Conservation (phyloP, 192 early-diverging fungal species). For the Hyaloraphidium curvatum region DNA sequence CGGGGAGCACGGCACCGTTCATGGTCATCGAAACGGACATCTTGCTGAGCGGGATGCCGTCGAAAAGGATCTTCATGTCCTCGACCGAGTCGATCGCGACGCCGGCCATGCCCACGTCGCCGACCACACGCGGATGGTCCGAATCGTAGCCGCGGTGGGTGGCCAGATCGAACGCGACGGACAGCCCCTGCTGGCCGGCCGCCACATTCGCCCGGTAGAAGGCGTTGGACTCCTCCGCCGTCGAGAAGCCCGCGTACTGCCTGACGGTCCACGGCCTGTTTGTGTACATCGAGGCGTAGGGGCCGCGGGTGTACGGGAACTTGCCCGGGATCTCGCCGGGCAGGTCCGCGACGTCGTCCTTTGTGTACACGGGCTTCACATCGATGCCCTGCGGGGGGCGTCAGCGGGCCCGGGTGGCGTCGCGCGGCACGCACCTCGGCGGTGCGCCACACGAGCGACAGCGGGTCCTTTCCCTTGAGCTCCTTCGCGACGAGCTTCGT, state of each 20-base stretch:
- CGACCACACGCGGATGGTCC: conserved; percentile 72
- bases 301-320: conserved; percentile 73
- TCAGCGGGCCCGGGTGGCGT: neutral
- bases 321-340: conserved; percentile 57
- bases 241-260: conserved; percentile 81
- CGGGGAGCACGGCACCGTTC: conserved; percentile 84
- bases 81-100: conserved; percentile 83
- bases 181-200: conserved; percentile 73
- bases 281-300: conserved; percentile 70
- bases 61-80: conserved; percentile 72
- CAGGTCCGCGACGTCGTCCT: conserved; percentile 35
- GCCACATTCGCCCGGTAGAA: conserved; percentile 77
- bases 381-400: conserved; percentile 33
- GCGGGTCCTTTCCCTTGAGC: conserved; percentile 70
- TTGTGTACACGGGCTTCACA: conserved; percentile 74
- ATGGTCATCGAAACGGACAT: conserved; percentile 90
- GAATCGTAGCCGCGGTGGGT: conserved; percentile 80
- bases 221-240: conserved; percentile 74
- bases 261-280: conserved; percentile 71
- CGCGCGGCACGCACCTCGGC: conserved; percentile 28
- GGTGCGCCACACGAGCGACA: conserved; percentile 55
- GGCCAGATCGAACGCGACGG: conserved; percentile 76
- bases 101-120: conserved; percentile 86
- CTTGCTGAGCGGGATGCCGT: conserved; percentile 71
- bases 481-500: conserved; percentile 53